These are phyloP conservation scores for Trichoderma endophyticum DNA, from an alignment of 2,329 filamentous ascomycete genomes.

Conservation along the genomic window DNA sequence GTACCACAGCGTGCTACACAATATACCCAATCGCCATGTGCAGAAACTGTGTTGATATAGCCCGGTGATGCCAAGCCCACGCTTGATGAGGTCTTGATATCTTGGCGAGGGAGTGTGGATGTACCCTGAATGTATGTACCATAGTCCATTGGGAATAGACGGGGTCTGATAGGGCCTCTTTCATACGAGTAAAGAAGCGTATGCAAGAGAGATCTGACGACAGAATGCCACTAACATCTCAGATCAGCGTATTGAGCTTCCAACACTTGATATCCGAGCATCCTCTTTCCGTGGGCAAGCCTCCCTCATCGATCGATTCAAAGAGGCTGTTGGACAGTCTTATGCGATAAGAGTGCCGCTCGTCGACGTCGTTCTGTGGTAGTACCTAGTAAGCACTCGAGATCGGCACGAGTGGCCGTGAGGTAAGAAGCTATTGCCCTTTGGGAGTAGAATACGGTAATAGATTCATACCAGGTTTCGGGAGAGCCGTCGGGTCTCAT, in stretches of 20 bases:
- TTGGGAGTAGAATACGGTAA: background rate
- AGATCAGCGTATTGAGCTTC: background rate
- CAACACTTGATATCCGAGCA: background rate
- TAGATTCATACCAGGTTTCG: background rate
- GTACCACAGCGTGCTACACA: background rate
- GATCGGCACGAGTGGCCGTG: background rate
- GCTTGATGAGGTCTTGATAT: background rate
- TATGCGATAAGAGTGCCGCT: background rate
- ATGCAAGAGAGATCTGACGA: conserved; percentile 13
- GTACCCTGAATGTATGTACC: background rate
- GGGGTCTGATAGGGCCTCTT: background rate
- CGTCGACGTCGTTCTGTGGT: background rate
- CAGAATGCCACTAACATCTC: background rate
- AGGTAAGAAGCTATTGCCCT: background rate
- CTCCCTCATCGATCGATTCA: background rate
- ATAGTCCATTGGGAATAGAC: background rate
- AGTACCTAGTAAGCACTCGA: background rate
- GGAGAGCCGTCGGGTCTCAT: background rate
- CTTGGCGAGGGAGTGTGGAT: background rate
- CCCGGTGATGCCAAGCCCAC: background rate
- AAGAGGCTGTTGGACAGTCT: background rate
- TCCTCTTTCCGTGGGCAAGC: background rate
- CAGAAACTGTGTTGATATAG: background rate
- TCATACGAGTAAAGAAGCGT: background rate
- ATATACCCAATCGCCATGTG: background rate